phyloP scores from a whole-genome alignment of 2,329 filamentous ascomycete species.

The Fusarium dlaminii region DNA sequence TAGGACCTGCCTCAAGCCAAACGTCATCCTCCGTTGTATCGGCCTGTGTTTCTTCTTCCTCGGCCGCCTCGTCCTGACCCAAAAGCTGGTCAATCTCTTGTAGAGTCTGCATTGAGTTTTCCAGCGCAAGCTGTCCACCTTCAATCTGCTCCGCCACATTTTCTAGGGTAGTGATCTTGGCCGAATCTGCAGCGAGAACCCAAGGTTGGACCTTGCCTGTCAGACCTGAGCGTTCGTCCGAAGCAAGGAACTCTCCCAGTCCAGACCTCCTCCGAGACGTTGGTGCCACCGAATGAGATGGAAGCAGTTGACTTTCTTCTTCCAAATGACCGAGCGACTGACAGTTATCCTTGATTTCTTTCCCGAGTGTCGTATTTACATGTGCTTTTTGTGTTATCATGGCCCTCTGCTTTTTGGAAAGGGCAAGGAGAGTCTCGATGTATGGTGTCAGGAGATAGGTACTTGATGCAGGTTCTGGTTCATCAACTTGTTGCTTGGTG shows the following conservation, averaged over 20 bases:
- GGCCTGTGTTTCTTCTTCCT: conserved; percentile 32
- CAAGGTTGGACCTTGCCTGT: conserved; percentile 62
- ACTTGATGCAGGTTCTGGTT: conserved; percentile 34
- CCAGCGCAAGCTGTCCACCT: conserved; percentile 64
- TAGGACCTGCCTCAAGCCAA: conserved; percentile 50
- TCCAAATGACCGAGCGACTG: conserved; percentile 63
- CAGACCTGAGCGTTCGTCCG: conserved; percentile 51
- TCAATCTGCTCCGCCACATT: conserved; percentile 68
- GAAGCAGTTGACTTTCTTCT: conserved; percentile 71
- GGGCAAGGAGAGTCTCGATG: conserved; percentile 60
- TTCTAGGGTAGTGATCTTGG: conserved; percentile 68
- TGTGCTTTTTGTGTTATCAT: conserved; percentile 68
- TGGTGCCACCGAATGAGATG: conserved; percentile 57
- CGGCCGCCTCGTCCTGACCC: conserved; percentile 46
- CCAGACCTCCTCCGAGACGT: conserved; percentile 50
- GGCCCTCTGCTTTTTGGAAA: conserved; percentile 66
- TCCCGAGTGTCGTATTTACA: conserved; percentile 59
- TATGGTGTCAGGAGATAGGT: conserved; percentile 65
- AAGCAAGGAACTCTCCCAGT: conserved; percentile 56
- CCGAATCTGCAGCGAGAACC: conserved; percentile 68
- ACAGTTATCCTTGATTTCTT: conserved; percentile 60
- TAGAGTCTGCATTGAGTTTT: conserved; percentile 60
- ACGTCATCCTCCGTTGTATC: conserved; percentile 42
- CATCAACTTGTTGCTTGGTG: conserved; percentile 10
- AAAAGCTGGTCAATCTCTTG: conserved; percentile 61